Evolutionary conservation across 1,284 basidiomycete species (phyloP), one percentile per base, ranked within the genome.

Genomic region (Rhodotorula sp.): DNA sequence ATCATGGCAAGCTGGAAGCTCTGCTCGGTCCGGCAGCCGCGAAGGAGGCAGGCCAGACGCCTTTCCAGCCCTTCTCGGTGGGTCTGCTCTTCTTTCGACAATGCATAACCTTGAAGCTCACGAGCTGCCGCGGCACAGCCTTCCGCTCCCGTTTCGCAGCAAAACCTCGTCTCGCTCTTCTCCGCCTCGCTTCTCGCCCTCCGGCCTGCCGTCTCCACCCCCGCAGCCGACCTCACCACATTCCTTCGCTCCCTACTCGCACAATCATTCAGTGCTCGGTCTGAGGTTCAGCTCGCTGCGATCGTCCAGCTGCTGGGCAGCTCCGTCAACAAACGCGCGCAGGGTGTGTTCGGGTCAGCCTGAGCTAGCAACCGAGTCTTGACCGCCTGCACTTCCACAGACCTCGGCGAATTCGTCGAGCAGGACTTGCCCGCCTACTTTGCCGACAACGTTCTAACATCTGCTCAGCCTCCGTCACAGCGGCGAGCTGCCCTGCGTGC

Each of bases 301-400:
- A 86, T 84, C 2, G 85, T 87, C 74, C 87, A 90, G 60, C 78
- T 90, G 19, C 82, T 93, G 17, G 85, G 88, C 0, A 87, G 89
- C 1, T 82, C 91, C 42, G 81, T 93, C 27, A 97, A 97, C 81
- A 92, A 93, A 81, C 86, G 87, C 60, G 83, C 53, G 2, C 56
- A 49, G 41, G 67, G 62, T 63, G 5, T 4, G 70, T 17, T 44
- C 34, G 34, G 34, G 34, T 34, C 34, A 34, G 34, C 34, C 34
- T 34, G 34, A 34, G 34, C 34, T 34, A 34, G 34, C 34, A 34
- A 34, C 34, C 34, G 34, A 34, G 34, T 5, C 2, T 5, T 34
- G 34, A 34, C 34, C 34, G 34, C 5, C 34, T 34, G 34, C 34
- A 34, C 5, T 34, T 34, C 5, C 34, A 7, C 44, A 63, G 61